phyloP scores from a whole-genome alignment of 352 stramenopile species.

The Bremia lactucae region DNA sequence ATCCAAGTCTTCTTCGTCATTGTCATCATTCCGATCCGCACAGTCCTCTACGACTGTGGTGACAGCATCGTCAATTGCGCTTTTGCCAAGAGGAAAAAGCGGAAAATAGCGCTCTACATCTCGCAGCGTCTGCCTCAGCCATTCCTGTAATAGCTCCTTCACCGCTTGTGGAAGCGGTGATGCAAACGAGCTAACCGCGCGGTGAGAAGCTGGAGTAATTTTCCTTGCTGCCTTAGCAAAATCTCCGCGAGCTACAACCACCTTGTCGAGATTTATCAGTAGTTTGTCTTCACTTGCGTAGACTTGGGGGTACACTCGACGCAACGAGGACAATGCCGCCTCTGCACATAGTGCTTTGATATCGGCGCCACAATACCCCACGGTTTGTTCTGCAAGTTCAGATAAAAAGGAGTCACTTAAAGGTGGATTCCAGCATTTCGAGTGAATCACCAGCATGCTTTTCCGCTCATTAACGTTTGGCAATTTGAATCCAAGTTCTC shows the following conservation, averaged over 20 bases:
- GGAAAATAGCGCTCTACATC: conserved; percentile 48
- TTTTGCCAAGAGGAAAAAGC: conserved; percentile 42
- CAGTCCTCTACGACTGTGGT: conserved; percentile 7
- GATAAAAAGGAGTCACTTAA: conserved; percentile 47
- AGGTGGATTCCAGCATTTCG: conserved; percentile 76
- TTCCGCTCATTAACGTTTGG: conserved; percentile 71
- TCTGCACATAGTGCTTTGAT: conserved; percentile 88
- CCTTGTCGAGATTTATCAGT: conserved; percentile 54
- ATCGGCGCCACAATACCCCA: conserved; percentile 87
- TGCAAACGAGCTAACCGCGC: conserved; percentile 59
- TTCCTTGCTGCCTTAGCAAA: conserved; percentile 68
- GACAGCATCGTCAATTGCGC: conserved; percentile 28
- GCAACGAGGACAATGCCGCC: conserved; percentile 80
- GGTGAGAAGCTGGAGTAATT: conserved; percentile 73
- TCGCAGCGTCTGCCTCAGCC: conserved; percentile 31
- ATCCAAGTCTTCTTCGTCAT: conserved; percentile 48
- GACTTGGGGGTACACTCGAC: conserved; percentile 80
- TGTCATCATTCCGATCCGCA: conserved; percentile 8
- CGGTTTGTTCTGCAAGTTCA: conserved; percentile 73
- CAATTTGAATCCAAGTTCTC: conserved; percentile 85
- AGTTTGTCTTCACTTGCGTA: conserved; percentile 75
- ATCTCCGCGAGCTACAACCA: conserved; percentile 64
- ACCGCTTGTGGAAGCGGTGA: conserved; percentile 53
- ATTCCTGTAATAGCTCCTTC: conserved; percentile 30
- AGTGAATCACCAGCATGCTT: conserved; percentile 85